A percentile compares a stretch with the other conserved stretches of the same genome.
Conservation (phyloP, 179 eudicot species). For the Monotropa hypopitys region DNA sequence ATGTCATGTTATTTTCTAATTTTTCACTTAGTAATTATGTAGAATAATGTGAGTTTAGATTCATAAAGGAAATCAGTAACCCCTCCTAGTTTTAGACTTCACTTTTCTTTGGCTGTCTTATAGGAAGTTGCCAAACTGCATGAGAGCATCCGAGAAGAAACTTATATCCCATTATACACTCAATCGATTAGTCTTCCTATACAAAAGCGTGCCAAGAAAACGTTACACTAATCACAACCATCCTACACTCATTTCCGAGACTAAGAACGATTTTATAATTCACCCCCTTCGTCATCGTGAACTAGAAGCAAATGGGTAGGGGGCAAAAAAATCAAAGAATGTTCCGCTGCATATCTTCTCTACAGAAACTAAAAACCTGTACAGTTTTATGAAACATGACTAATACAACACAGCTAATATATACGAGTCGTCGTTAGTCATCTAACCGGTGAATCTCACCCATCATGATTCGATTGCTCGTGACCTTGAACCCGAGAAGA, state of each 20-base stretch:
- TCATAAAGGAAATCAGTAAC: too few relatives aligned
- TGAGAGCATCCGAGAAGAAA: too few relatives aligned
- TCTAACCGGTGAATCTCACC: constrained; percentile 87
- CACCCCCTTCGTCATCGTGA: neutral
- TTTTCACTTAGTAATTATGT: too few relatives aligned
- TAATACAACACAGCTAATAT: neutral
- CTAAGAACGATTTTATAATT: neutral
- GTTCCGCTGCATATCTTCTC: neutral
- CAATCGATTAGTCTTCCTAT: too few relatives aligned
- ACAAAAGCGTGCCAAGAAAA: too few relatives aligned
- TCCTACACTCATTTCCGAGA: neutral
- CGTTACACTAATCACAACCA: too few relatives aligned
- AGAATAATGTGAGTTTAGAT: too few relatives aligned
- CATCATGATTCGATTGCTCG: constrained; percentile 96
- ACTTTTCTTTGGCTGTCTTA: too few relatives aligned
- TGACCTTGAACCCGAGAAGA: constrained; percentile 92
- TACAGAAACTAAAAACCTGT: constrained; percentile 4
- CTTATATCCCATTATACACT: too few relatives aligned
- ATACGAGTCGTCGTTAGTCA: constrained; percentile 30
- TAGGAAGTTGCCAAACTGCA: too few relatives aligned
- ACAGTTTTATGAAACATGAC: constrained; percentile 3
- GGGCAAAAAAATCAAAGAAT: constrained; percentile 1
- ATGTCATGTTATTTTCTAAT: too few relatives aligned
- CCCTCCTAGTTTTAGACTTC: too few relatives aligned
- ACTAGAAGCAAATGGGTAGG: neutral